phyloP scores from a whole-genome alignment of 2,329 filamentous ascomycete species.

The Arthrobotrys entomopaga region DNA sequence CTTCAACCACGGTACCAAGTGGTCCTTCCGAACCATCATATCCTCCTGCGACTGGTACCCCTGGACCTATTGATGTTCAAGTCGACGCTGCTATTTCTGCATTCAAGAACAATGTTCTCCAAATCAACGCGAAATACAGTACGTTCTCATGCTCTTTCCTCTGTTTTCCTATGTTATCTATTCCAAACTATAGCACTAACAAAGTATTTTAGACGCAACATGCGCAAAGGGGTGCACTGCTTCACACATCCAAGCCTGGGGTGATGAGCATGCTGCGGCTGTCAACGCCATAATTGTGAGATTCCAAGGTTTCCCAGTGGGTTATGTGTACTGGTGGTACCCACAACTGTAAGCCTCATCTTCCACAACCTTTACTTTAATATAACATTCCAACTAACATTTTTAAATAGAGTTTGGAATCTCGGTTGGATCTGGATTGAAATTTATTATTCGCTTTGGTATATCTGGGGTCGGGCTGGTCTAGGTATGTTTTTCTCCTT shows the following conservation, averaged over 20 bases:
- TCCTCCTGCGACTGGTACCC: conserved; percentile 41
- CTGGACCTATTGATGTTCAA: conserved; percentile 31
- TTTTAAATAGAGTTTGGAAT: conserved; percentile 32
- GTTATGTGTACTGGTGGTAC: conserved; percentile 52
- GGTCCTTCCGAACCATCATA: conserved; percentile 47
- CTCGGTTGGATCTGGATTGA: conserved; percentile 54
- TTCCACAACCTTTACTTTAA: neutral
- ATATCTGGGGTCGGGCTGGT: conserved; percentile 51
- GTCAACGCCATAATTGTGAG: conserved; percentile 24
- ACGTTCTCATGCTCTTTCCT: neutral
- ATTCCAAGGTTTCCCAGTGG: conserved; percentile 28
- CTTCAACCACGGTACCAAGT: conserved; percentile 9
- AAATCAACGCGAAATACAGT: conserved; percentile 49
- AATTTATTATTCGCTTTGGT: conserved; percentile 50
- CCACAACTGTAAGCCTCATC: conserved; percentile 35
- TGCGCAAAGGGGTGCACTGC: conserved; percentile 35
- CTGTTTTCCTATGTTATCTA: too few relatives aligned
- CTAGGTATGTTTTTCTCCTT: conserved; percentile 21
- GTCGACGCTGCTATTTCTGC: conserved; percentile 38
- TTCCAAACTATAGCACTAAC: neutral
- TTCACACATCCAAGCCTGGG: conserved; percentile 46
- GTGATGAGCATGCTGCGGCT: conserved; percentile 43
- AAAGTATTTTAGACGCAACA: conserved; percentile 25
- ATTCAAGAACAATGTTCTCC: conserved; percentile 39
- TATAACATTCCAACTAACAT: neutral